phyloP scores from a whole-genome alignment of 371 early-diverging fungal species.

The Capillidium heterosporum region DNA sequence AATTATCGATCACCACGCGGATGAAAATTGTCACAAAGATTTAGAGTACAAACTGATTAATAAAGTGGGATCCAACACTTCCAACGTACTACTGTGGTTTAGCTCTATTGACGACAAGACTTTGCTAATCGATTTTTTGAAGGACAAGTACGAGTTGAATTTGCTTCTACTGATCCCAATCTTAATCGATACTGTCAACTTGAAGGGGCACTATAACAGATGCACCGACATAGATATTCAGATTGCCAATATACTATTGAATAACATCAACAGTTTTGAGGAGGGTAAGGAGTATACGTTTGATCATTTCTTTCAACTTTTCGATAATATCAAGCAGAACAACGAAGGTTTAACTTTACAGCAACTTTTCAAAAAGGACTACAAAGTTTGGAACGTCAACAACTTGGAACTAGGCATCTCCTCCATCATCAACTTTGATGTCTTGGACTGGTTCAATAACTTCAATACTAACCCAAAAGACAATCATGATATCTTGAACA shows the following conservation, averaged over 20 bases:
- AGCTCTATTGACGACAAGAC: constrained; percentile 12
- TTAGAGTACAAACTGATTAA: constrained; percentile 24
- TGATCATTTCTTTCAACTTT: not conserved
- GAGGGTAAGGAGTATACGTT: not conserved
- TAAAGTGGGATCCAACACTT: constrained; percentile 40
- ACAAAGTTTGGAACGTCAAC: not conserved
- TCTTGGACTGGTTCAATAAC: not conserved
- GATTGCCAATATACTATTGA: constrained; percentile 16
- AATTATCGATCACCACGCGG: constrained; percentile 56
- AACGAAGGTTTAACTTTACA: not conserved
- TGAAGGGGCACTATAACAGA: constrained; percentile 29
- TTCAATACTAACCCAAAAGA: not conserved
- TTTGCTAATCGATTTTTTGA: constrained; percentile 2
- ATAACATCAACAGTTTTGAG: not conserved
- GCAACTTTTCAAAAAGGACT: constrained; percentile 2
- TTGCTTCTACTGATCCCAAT: constrained; percentile 36
- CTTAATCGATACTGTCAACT: constrained; percentile 44
- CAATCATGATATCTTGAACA: not conserved
- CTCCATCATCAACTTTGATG: constrained; percentile 1
- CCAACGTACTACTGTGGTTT: constrained; percentile 17
- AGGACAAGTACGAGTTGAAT: constrained; percentile 12
- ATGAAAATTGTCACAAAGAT: constrained; percentile 21
- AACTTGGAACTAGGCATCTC: not conserved
- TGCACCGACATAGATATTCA: constrained; percentile 28
- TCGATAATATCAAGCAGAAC: not conserved